Evolutionary conservation across 2,329 filamentous ascomycete species (phyloP).

Genomic region (Dendrostoma leiphaemia): DNA sequence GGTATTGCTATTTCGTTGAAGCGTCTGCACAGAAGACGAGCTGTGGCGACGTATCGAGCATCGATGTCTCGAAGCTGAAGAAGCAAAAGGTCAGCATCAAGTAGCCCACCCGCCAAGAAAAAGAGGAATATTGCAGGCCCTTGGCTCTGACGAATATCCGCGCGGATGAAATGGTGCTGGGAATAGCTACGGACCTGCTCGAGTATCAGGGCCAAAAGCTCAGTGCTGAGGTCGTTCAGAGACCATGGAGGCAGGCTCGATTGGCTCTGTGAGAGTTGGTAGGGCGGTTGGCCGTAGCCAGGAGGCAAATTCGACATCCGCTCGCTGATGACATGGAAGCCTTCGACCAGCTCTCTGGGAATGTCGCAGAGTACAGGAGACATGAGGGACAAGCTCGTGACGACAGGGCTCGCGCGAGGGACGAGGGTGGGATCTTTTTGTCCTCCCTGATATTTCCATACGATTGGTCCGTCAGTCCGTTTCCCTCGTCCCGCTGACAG

Average conservation of each 20-base stretch:
- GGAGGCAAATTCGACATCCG: slow-evolving; percentile 24
- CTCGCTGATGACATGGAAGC: slow-evolving; percentile 8
- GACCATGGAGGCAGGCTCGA: slow-evolving; percentile 23
- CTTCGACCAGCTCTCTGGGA: slow-evolving; percentile 5
- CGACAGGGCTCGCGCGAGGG: slow-evolving; percentile 8
- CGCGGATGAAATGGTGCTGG: neutral
- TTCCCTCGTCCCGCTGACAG: neutral
- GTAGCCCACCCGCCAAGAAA: no score
- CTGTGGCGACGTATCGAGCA: slow-evolving; percentile 28
- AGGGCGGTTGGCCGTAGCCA: slow-evolving; percentile 21
- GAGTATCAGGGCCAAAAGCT: slow-evolving; percentile 41
- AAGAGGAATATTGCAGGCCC: neutral
- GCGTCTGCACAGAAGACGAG: slow-evolving; percentile 37
- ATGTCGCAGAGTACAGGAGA: slow-evolving; percentile 2
- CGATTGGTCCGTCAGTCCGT: neutral
- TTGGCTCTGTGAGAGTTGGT: slow-evolving; percentile 1
- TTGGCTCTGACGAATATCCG: slow-evolving; percentile 5
- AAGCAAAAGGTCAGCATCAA: slow-evolving; percentile 1
- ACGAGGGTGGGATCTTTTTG: slow-evolving; percentile 4
- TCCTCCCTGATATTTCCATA: slow-evolving; percentile 4
- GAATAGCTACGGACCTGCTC: slow-evolving; percentile 32
- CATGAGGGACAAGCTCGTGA: slow-evolving; percentile 6
- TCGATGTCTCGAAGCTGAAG: slow-evolving; percentile 40
- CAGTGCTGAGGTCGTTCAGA: slow-evolving; percentile 38
- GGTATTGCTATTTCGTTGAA: slow-evolving; percentile 42